Conservation (phyloP, 129 eudicot species). For the Flaveria linearis region DNA sequence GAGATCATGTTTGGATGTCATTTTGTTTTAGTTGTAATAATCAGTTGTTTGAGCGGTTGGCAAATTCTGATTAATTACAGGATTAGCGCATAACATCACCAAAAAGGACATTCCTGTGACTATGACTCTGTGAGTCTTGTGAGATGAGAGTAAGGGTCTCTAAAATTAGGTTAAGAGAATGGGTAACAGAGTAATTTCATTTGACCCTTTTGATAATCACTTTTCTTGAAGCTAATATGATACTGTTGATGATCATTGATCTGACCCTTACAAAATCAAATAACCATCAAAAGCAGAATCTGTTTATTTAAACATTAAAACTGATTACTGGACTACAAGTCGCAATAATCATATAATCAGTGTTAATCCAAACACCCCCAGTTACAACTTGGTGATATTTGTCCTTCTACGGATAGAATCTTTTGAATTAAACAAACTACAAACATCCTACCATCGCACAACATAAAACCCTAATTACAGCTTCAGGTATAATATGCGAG, state of each 20-base stretch:
- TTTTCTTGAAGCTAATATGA: background rate
- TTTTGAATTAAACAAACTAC: background rate
- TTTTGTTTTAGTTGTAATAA: background rate
- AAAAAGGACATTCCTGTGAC: background rate
- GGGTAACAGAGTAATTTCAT: background rate
- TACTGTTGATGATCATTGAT: background rate
- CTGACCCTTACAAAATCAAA: background rate
- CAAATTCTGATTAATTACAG: background rate
- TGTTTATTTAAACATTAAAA: background rate
- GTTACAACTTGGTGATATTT: background rate
- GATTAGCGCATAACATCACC: background rate
- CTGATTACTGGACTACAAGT: background rate
- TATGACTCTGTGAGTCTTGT: background rate
- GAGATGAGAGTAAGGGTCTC: background rate
- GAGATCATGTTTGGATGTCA: background rate
- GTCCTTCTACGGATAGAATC: background rate
- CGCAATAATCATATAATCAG: background rate
- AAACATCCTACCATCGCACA: background rate
- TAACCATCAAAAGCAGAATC: slow-evolving; percentile 1
- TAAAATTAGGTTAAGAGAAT: background rate
- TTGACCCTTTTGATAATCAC: background rate
- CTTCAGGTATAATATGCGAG: background rate
- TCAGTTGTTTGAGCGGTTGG: too few species aligned
- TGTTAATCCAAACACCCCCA: background rate
- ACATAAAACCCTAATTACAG: slow-evolving; percentile 28